Base-by-base conservation (phyloP, 1,284 basidiomycete species). In the Tilletia indica region DNA sequence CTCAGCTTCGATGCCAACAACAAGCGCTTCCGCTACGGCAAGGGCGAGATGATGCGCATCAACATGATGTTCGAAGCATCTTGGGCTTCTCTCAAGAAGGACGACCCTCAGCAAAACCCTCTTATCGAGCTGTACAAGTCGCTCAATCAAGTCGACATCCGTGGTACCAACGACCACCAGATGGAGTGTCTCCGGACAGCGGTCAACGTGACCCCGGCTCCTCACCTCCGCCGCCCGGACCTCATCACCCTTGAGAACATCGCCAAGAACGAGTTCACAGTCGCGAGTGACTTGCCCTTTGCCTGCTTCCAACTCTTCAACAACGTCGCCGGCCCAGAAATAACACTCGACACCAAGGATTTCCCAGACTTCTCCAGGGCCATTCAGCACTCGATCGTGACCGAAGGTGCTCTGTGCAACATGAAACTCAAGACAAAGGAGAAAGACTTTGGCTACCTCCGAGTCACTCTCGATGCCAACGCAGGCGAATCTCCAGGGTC, bases 11-110 rank as follows among this genome's bases (percentile, higher is more conserved):
- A 54, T 4, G 51, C 51, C 6, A 8, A 54, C 9, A 54, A 54
- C n/a, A n/a, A 54, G 19, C 51, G 51, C 8, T 31, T 54, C 51
- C 51, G 51, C 9, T 54, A 54, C 25, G 51, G 51, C 19, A 54
- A 54, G 51, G 51, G 51, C 9, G 51, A 54, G 51, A 54, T 54
- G 51, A 54, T 54, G 51, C 25, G 25, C 51, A n/a, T 54, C 9
- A 54, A 54, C 51, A 54, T 54, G 51, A 9, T 54, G 12, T 8
- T 54, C 51, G 51, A 54, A n/a, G 11, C 25, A n/a, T 54, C 51
- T 19, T 54, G 51, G 51, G 8, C 48, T 12, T 12, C 48, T 12
- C 14, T 49, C 48, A 12, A 12, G 14, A n/a, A 14, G 14, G 48
- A 49, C 1, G 12, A 14, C 48, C 48, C 51, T 54, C 6, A n/a